Conservation (phyloP, 108 stramenopile species). For the Fistulifera pelliculosa region DNA sequence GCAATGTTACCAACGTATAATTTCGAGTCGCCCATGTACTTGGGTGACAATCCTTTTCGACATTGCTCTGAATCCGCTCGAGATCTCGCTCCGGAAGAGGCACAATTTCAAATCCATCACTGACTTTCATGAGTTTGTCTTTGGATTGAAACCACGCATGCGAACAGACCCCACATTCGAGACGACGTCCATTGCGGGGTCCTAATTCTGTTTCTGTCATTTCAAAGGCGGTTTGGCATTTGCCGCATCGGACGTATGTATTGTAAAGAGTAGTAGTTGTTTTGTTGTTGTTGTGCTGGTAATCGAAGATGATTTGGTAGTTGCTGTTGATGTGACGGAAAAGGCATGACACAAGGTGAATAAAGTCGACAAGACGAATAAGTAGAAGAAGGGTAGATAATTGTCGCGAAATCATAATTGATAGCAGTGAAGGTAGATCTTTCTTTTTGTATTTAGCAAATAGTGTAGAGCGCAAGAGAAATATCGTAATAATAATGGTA, state of each 20-base stretch:
- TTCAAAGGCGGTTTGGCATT: conserved; percentile 52
- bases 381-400: not conserved
- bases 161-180: conserved; percentile 68
- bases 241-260: conserved; percentile 56
- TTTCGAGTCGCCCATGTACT: conserved; percentile 49
- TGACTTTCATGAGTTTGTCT: conserved; percentile 53
- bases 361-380: not conserved
- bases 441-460: not conserved
- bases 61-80: conserved; percentile 50
- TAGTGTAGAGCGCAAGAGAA: not conserved
- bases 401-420: not conserved
- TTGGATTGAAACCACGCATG: conserved; percentile 78
- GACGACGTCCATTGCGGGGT: conserved; percentile 45
- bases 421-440: not conserved
- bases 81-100: conserved; percentile 37
- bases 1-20: conserved; percentile 60
- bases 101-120: conserved; percentile 44
- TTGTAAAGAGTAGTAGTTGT: not conserved
- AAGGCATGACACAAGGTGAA: not conserved
- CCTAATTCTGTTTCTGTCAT: conserved; percentile 54
- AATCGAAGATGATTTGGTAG: not conserved
- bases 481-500: not conserved
- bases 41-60: conserved; percentile 41
- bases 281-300: not conserved
- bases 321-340: not conserved